Evolutionary conservation across 2,329 filamentous ascomycete genomes (phyloP).

Genomic region (Curvularia sp.): DNA sequence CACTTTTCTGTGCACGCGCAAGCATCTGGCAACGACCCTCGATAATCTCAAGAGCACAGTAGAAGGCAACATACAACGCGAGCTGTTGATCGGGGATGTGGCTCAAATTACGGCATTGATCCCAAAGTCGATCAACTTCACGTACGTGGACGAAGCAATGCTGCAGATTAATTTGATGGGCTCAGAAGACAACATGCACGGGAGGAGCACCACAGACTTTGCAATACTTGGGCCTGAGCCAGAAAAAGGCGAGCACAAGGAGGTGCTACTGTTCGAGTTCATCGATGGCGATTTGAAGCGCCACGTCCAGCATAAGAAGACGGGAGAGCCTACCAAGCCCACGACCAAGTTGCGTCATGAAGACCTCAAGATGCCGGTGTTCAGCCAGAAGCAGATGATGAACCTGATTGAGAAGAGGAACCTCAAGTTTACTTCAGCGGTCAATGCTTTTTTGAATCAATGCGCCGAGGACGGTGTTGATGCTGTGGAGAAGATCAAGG

Average conservation of each 20-base stretch:
- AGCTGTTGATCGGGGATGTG: constrained; percentile 77
- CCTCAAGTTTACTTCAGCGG: constrained; percentile 77
- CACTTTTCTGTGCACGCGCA: constrained; percentile 92
- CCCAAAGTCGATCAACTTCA: constrained; percentile 80
- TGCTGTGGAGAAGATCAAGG: constrained; percentile 69
- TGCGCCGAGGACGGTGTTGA: constrained; percentile 72
- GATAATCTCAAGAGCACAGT: constrained; percentile 86
- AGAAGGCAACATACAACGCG: constrained; percentile 77
- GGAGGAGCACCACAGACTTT: constrained; percentile 60
- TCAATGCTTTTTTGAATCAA: constrained; percentile 77
- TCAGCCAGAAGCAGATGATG: constrained; percentile 90
- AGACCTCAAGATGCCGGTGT: constrained; percentile 88
- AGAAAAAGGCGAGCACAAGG: constrained; percentile 58
- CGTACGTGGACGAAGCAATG: constrained; percentile 84
- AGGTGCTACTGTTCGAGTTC: constrained; percentile 91
- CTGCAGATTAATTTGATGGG: constrained; percentile 81
- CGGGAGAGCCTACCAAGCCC: constrained; percentile 73
- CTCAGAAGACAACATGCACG: constrained; percentile 70
- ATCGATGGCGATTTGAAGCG: constrained; percentile 88
- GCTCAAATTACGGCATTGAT: constrained; percentile 80
- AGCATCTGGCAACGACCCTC: constrained; percentile 90
- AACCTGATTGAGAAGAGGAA: constrained; percentile 89
- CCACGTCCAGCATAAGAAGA: constrained; percentile 74
- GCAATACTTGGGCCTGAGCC: constrained; percentile 47
- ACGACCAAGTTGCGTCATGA: constrained; percentile 75